phyloP scores from a whole-genome alignment of 768 basidiomycete genomes.

The Hortiboletus flavorubellus region DNA sequence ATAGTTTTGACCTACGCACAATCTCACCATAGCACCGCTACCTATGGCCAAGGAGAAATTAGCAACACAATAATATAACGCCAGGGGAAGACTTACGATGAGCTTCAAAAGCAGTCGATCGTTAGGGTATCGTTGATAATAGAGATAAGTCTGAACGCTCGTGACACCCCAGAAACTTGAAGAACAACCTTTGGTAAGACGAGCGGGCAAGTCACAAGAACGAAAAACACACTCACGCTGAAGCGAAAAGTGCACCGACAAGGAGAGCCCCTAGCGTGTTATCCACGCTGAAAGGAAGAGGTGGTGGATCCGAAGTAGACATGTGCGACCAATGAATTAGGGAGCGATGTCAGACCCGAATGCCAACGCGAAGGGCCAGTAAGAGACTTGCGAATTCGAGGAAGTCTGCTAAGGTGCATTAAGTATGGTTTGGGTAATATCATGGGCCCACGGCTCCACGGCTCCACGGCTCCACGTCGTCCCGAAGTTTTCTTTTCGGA shows the following conservation, averaged over 20 bases:
- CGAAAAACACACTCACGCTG: conserved; percentile 40
- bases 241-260: conserved; percentile 49
- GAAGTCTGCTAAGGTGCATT: too few relatives aligned
- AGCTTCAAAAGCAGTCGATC: conserved; percentile 37
- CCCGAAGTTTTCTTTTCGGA: background rate
- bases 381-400: too few relatives aligned
- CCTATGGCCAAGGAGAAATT: conserved; percentile 34
- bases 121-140: conserved; percentile 38
- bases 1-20: too few relatives aligned
- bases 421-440: too few relatives aligned
- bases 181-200: background rate
- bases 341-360: background rate
- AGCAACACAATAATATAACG: conserved; percentile 21
- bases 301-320: conserved; percentile 2
- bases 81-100: conserved; percentile 30
- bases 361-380: too few relatives aligned
- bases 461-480: too few relatives aligned
- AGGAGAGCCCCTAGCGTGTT: conserved; percentile 55
- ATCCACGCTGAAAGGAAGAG: conserved; percentile 33
- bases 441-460: too few relatives aligned
- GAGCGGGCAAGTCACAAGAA: background rate
- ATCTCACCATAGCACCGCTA: conserved; percentile 16
- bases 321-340: conserved; percentile 1
- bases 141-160: conserved; percentile 51
- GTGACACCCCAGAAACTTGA: conserved; percentile 58